Conservation (phyloP, 139 green algal species). For the Coelastrella sp. region DNA sequence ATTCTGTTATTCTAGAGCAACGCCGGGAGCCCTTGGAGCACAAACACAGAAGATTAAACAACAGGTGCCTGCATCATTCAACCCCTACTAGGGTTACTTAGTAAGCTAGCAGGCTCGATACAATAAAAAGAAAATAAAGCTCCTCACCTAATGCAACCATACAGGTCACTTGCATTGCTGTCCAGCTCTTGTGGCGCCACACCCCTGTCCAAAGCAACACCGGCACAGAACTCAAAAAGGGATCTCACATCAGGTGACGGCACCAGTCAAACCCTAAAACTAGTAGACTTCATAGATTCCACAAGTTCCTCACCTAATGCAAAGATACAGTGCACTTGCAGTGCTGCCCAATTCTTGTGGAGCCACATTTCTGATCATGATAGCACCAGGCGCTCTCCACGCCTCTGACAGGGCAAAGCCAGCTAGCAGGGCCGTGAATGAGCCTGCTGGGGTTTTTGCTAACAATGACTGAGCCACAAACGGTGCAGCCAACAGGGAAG, state of each 20-base stretch:
- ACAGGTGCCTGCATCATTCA: too few species aligned
- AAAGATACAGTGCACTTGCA: constrained; percentile 84
- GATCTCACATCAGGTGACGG: neutral
- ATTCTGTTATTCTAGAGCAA: too few species aligned
- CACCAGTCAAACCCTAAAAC: neutral
- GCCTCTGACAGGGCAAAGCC: constrained; percentile 87
- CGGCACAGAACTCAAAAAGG: too few species aligned
- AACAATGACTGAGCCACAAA: constrained; percentile 79
- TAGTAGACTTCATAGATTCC: neutral
- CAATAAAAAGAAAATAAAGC: too few species aligned
- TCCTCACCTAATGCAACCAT: too few species aligned
- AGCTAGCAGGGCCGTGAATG: constrained; percentile 82
- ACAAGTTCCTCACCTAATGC: constrained; percentile 61
- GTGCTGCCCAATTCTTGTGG: constrained; percentile 75
- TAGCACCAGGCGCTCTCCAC: constrained; percentile 87
- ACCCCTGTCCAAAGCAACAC: too few species aligned
- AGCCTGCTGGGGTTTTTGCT: constrained; percentile 70
- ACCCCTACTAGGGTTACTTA: too few species aligned
- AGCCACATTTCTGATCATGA: constrained; percentile 68
- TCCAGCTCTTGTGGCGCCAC: too few species aligned
- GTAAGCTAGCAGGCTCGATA: too few species aligned
- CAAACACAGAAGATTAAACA: too few species aligned
- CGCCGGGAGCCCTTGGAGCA: too few species aligned
- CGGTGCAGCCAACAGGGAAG: constrained; percentile 76
- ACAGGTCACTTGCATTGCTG: too few species aligned